Base-by-base conservation (phyloP, 2,329 filamentous ascomycete species). In the Nigrospora osmanthi region DNA sequence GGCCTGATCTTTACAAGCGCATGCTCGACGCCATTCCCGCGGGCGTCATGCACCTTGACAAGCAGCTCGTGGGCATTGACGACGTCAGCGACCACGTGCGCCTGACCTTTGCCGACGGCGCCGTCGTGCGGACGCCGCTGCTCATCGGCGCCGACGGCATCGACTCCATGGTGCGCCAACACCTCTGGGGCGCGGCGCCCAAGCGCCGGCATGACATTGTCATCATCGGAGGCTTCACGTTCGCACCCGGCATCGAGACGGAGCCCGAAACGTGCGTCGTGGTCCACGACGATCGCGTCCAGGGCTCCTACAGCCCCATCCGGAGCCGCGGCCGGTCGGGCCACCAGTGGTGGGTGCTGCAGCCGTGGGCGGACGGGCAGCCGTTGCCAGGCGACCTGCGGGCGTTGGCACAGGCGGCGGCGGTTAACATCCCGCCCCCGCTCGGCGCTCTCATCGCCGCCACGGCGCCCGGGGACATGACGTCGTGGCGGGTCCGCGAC, bases 141-240 rank as follows among this genome's bases (percentile, higher is more conserved):
- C 53, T 77, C 19, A 63, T 79, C 14, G 75, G 73, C 1, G 69
- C 73, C 1, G 75, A 79, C 54, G 76, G 76, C 35, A 70, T 78
- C 39, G 70, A 72, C 51, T 76, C 72, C 16, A 59, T 64, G 2
- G 65, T 73, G 19, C 61, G 65, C 12, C 59, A 57, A 19, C 71
- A 73, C 47, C 62, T 67, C 56, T 71, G 68, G 68, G 67, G 65
- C 1, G 65, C 64, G 1, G 60, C 62, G 17, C 58, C 67, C 35
- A 66, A 63, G 15, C 64, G 72, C 31, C 73, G 73, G 46, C 58
- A 69, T 11, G 71, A 68, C 23, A 59, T 56, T 17, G 58, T 73
- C 2, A 68, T 68, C 53, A 54, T 53, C 17, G 61, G 55, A 13
- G 59, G 70, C 4, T 73, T 67, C 47, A 70, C 69, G 2, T 61